phyloP scores from a whole-genome alignment of 495 filamentous ascomycete genomes.

The Penicillium pulvis region DNA sequence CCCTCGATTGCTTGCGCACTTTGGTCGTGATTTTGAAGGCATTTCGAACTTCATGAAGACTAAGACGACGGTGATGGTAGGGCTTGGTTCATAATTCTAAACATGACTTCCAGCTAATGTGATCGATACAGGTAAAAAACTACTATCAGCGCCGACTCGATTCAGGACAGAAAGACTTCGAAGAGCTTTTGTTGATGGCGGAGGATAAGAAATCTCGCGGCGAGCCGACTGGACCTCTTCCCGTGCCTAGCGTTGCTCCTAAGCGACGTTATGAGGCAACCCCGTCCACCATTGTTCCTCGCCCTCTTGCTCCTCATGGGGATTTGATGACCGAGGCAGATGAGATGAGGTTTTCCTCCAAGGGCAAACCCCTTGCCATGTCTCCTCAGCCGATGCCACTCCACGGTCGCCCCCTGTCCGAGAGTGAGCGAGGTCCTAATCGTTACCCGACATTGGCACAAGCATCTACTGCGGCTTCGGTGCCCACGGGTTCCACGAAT shows the following conservation, averaged over 20 bases:
- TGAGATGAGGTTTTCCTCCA: slow-evolving; percentile 51
- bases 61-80: slow-evolving; percentile 93
- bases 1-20: slow-evolving; percentile 71
- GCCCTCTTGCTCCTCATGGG: slow-evolving; percentile 61
- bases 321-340: slow-evolving; percentile 54
- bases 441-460: slow-evolving; percentile 49
- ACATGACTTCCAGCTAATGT: slow-evolving; percentile 30
- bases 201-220: slow-evolving; percentile 69
- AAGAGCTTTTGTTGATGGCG: slow-evolving; percentile 66
- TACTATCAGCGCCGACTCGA: slow-evolving; percentile 82
- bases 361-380: slow-evolving; percentile 38
- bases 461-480: slow-evolving; percentile 38
- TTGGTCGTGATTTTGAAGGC: slow-evolving; percentile 82
- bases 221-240: slow-evolving; percentile 69
- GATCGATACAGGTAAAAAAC: slow-evolving; percentile 75
- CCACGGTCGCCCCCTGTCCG: slow-evolving; percentile 33
- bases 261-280: slow-evolving; percentile 61
- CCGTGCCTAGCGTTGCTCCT: slow-evolving; percentile 58
- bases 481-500: slow-evolving; percentile 28
- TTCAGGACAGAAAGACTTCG: slow-evolving; percentile 65
- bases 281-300: slow-evolving; percentile 57
- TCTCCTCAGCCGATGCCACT: slow-evolving; percentile 37
- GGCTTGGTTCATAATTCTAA: slow-evolving; percentile 14
- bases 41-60: slow-evolving; percentile 88
- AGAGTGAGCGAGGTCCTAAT: slow-evolving; percentile 39